Evolutionary conservation across 2,329 filamentous ascomycete species (phyloP), one percentile per base, ranked within the genome.

Genomic region (Sphaerulina musiva): DNA sequence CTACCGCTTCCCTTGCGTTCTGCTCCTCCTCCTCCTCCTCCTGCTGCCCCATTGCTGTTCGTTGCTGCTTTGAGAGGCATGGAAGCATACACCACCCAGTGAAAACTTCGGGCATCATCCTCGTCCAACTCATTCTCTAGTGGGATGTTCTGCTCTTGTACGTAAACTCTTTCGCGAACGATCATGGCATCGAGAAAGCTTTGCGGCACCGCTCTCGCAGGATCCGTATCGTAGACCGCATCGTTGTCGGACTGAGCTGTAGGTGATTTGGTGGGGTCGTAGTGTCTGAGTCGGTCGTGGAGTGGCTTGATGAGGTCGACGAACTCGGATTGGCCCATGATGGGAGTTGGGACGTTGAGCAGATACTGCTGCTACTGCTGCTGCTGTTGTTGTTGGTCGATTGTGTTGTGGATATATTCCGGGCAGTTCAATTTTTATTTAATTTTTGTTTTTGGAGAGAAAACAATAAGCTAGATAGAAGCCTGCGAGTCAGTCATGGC

Each of bases 1-100:
- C 72, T 74, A 1, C 69, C 69, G 55, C 70, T 72, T 32, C 67
- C 60, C 14, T 68, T 70, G 45, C 68, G 61, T 12, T 66, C 64
- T 4, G 64, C 46, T 38, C 67, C 59, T 31, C 69, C 69, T 39
- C 62, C 59, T n/a, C 67, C 14, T 17, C 14, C 14, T 17, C 1
- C 14, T 17, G 14, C 26, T 26, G 26, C 4, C 6, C 26, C 26
- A 2, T 26, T 26, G 26, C 26, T 26, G 26, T 26, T 64, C 69
- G 54, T 72, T 73, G n/a, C 48, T 29, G 57, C 58, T 47, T 70
- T 68, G 8, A 67, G 65, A 2, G 72, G 67, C 12, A 86, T 77
- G 12, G 78, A 83, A 46, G 82, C 82, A 70, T 95, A 95, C n/a
- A 85, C 76, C 31, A 95, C 85, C 87, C 89, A 95, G 71, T 96